Percentiles rank a stretch among this genome's conserved stretches.
Evolutionary conservation across 768 basidiomycete species (phyloP).

Genomic region (Xerocomus potaroensis): DNA sequence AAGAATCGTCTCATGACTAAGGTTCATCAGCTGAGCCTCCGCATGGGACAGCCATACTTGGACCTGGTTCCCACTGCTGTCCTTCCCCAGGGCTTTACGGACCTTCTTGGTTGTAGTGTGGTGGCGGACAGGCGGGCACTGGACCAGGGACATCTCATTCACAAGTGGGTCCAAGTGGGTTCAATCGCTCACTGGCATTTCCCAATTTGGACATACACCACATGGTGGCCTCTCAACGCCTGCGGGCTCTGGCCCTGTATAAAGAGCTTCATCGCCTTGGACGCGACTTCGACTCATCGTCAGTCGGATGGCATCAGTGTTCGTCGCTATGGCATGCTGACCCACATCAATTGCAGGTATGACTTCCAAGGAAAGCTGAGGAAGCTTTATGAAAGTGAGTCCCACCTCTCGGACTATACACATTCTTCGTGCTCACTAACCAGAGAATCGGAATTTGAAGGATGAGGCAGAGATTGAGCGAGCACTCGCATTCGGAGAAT

Average conservation of each 20-base stretch:
- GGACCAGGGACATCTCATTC: too few relatives aligned
- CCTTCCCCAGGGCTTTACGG: too few relatives aligned
- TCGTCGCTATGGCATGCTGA: slow-evolving; percentile 9
- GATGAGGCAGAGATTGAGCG: slow-evolving; percentile 71
- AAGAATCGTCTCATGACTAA: slow-evolving; percentile 5
- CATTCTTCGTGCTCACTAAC: too few relatives aligned
- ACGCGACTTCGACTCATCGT: slow-evolving; percentile 81
- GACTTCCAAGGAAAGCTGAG: slow-evolving; percentile 73
- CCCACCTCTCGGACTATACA: neutral
- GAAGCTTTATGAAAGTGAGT: slow-evolving; percentile 68
- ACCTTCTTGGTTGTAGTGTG: too few relatives aligned
- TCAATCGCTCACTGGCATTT: too few relatives aligned
- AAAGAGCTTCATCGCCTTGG: slow-evolving; percentile 81
- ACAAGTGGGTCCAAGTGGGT: too few relatives aligned
- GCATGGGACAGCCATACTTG: neutral
- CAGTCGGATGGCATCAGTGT: slow-evolving; percentile 27
- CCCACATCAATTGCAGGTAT: slow-evolving; percentile 53
- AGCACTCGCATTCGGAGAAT: slow-evolving; percentile 71
- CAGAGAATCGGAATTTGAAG: slow-evolving; percentile 65
- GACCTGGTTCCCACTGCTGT: too few relatives aligned
- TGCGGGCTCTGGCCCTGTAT: slow-evolving; percentile 69
- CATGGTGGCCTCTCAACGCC: slow-evolving; percentile 51
- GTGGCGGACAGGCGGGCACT: too few relatives aligned
- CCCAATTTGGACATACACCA: slow-evolving; percentile 1
- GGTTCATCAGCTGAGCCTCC: neutral